These are phyloP conservation scores for Penicillium paxilli DNA, from an alignment of 495 filamentous ascomycete species.

Conservation along the genomic window DNA sequence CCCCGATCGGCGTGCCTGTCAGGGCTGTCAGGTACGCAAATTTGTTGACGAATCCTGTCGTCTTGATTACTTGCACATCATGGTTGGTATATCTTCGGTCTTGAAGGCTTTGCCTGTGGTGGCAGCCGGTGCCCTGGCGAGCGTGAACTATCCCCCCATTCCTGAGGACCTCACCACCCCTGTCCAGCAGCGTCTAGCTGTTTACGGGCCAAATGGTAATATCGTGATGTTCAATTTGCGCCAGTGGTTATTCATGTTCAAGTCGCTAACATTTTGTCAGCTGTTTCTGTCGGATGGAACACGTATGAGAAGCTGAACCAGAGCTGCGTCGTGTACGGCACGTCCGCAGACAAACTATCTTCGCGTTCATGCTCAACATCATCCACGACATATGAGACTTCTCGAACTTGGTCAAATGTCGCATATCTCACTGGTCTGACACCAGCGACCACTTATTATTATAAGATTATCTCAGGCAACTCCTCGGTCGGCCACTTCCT, in stretches of 20 bases:
- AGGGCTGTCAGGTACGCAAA: background rate
- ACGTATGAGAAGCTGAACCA: constrained; percentile 40
- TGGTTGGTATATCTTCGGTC: constrained; percentile 15
- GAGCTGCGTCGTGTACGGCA: constrained; percentile 48
- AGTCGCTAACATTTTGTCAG: constrained; percentile 22
- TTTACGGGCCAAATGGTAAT: constrained; percentile 56
- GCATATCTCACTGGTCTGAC: constrained; percentile 41
- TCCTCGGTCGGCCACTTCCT: constrained; percentile 56
- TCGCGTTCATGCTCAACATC: constrained; percentile 30
- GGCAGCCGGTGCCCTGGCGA: constrained; percentile 38
- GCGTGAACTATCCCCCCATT: constrained; percentile 50
- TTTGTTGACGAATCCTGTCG: background rate
- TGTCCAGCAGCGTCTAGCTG: constrained; percentile 55
- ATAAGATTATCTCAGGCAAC: constrained; percentile 57
- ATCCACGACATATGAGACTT: constrained; percentile 50
- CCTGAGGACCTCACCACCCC: constrained; percentile 57
- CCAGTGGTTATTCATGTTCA: background rate
- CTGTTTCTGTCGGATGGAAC: constrained; percentile 58
- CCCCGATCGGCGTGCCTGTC: background rate
- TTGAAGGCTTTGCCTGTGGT: constrained; percentile 38
- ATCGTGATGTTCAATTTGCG: background rate
- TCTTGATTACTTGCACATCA: constrained; percentile 1
- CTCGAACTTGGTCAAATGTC: constrained; percentile 52
- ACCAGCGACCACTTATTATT: constrained; percentile 53
- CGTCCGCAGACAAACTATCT: constrained; percentile 26